phyloP scores from a whole-genome alignment of 768 basidiomycete species.

The Holtermannia corniformis region DNA sequence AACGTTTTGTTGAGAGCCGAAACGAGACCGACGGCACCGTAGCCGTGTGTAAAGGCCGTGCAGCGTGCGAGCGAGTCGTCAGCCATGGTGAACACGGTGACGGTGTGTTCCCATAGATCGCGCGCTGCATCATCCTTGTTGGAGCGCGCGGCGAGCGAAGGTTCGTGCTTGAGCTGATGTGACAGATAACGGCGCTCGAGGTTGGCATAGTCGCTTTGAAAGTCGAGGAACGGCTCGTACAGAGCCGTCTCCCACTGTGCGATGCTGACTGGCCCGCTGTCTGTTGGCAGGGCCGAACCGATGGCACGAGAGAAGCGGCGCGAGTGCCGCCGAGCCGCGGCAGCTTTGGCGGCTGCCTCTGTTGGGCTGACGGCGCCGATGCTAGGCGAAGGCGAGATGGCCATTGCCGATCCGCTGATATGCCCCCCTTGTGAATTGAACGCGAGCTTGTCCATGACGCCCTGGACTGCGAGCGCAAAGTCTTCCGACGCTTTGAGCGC shows the following conservation, averaged over 20 bases:
- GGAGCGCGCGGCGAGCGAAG: constrained; percentile 6
- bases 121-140: constrained; percentile 45
- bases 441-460: constrained; percentile 61
- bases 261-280: not conserved
- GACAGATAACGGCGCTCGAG: constrained; percentile 65
- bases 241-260: constrained; percentile 73
- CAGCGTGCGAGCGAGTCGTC: constrained; percentile 73
- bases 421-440: constrained; percentile 40
- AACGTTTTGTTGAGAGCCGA: constrained; percentile 64
- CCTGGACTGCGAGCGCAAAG: constrained; percentile 63
- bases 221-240: constrained; percentile 88
- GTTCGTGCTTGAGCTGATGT: constrained; percentile 15
- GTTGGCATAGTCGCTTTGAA: constrained; percentile 70
- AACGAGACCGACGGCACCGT: constrained; percentile 65
- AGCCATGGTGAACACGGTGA: constrained; percentile 63
- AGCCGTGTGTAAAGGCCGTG: constrained; percentile 77
- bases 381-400: constrained; percentile 1
- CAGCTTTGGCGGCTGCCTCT: constrained; percentile 1
- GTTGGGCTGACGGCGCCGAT: constrained; percentile 5
- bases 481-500: constrained; percentile 69
- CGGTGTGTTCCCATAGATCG: constrained; percentile 61
- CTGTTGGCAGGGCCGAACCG: not conserved
- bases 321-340: constrained; percentile 5
- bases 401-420: constrained; percentile 10
- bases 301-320: constrained; percentile 30